Percentiles rank a stretch among this genome's conserved stretches.
These are phyloP conservation scores for Zygoascus meyerae DNA, from an alignment of 1,139 yeast species.

Conservation along the genomic window DNA sequence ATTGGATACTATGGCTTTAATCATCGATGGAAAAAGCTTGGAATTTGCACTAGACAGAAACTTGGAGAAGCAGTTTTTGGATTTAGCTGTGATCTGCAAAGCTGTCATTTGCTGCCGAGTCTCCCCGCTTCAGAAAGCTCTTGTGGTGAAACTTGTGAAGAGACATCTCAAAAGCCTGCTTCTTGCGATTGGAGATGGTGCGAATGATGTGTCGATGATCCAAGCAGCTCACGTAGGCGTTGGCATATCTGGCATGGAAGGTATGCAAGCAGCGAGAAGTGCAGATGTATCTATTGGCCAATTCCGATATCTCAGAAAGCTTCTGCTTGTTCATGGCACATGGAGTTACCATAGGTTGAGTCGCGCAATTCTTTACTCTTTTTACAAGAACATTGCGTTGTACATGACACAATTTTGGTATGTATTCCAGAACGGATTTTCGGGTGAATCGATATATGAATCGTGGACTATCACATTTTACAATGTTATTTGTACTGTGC, in stretches of 20 bases:
- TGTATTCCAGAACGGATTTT: constrained; percentile 84
- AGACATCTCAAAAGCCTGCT: constrained; percentile 65
- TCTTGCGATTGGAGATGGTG: constrained; percentile 97
- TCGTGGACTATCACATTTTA: constrained; percentile 97
- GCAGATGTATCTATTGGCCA: constrained; percentile 98
- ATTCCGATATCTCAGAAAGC: constrained; percentile 74
- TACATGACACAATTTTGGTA: constrained; percentile 99
- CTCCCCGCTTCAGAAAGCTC: constrained; percentile 93
- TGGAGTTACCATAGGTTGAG: constrained; percentile 97
- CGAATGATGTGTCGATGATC: constrained; percentile 97
- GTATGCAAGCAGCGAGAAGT: constrained; percentile 98
- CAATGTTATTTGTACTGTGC: constrained; percentile 90
- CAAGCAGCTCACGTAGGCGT: constrained; percentile 99
- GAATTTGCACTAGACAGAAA: constrained; percentile 78
- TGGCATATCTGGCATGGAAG: constrained; percentile 98
- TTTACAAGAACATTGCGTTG: constrained; percentile 89
- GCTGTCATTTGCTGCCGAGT: constrained; percentile 98
- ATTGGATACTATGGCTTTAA: constrained; percentile 75
- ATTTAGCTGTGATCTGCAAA: constrained; percentile 79
- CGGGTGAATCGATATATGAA: constrained; percentile 94
- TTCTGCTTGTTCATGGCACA: constrained; percentile 88
- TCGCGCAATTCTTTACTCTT: constrained; percentile 86
- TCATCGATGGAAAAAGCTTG: constrained; percentile 90
- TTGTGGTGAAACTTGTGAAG: constrained; percentile 88
- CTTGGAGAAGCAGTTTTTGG: constrained; percentile 70